Evolutionary conservation across 345 rosid species (phyloP), one percentile per base, ranked within the genome.

Genomic region (Orychophragmus violaceus): DNA sequence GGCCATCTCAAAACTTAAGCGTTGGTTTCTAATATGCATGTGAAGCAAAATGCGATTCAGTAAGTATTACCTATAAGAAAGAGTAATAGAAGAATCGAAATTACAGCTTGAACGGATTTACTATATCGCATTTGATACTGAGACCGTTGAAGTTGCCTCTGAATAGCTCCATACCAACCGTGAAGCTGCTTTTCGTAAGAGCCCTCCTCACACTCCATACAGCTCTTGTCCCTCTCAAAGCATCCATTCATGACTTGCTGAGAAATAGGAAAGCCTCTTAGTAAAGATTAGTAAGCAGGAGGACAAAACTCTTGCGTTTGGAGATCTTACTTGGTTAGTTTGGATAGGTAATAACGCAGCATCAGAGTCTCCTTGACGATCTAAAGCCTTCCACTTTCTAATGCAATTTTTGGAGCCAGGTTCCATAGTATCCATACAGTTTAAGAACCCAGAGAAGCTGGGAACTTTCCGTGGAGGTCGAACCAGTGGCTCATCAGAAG

Each of bases 161-260:
- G 96, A 19, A 88, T 5, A 57, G 88, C 86, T 76, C 97, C 96
- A 78, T 84, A 80, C 91, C 97, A 91, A 53, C 97, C 91, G 59
- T 87, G 75, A 25, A 91, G 87, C 70, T 79, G 94, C 77, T 91
- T 91, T 44, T 85, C 78, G n/a, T 81, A 90, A 64, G 82, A 83
- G 53, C 86, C 83, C 59, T 88, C 87, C 53, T 88, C 87, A 50
- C 84, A 78, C 58, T 81, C 87, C 69, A 85, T 50, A 79, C 91
- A 91, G 62, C 85, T 82, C 75, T 86, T 88, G 64, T 84, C 85
- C 53, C 77, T 79, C 67, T 86, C 94, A 61, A 74, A 82, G 59
- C 88, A 83, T 37, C 79, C 82, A 77, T 77, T 72, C 55, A 81
- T 66, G n/a, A 80, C 87, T 88, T 87, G 76, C 59, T 56, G 53